phyloP scores from a whole-genome alignment of 352 stramenopile species.

The Globisporangium paroecandrum region DNA sequence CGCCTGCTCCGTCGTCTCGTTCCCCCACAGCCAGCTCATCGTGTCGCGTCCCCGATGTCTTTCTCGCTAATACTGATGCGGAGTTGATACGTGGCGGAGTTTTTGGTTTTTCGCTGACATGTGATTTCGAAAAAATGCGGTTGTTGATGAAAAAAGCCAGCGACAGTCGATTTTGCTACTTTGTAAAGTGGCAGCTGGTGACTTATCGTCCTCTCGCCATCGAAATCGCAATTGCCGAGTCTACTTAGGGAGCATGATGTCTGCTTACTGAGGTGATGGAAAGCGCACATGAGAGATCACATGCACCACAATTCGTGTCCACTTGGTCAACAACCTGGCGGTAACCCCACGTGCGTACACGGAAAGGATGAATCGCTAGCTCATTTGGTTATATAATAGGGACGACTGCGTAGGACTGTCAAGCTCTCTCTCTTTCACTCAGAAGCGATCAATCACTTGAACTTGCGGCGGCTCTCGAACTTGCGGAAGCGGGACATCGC shows the following conservation, averaged over 20 bases:
- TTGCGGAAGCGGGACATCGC: conserved; percentile 73
- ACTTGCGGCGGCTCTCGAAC: conserved; percentile 55
- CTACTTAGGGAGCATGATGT: neutral
- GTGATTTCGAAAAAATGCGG: neutral
- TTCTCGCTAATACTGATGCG: neutral
- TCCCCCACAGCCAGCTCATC: conserved; percentile 81
- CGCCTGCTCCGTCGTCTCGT: conserved; percentile 83
- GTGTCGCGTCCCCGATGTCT: conserved; percentile 7
- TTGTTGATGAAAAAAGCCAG: neutral
- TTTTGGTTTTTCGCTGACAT: neutral
- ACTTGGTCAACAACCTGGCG: too few species aligned
- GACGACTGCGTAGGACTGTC: neutral
- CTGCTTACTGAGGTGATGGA: too few species aligned
- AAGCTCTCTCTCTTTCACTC: neutral
- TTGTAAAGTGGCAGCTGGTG: neutral
- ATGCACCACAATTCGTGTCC: too few species aligned
- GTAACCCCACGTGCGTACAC: too few species aligned
- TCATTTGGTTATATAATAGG: neutral
- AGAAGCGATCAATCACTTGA: conserved; percentile 21
- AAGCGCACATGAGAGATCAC: too few species aligned
- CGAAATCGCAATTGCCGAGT: neutral
- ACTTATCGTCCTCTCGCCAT: neutral
- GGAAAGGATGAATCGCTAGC: neutral
- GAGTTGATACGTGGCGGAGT: conserved; percentile 9
- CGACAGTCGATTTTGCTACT: neutral